Evolutionary conservation across 1,284 basidiomycete genomes (phyloP).

Genomic region (Takashimella koratensis): DNA sequence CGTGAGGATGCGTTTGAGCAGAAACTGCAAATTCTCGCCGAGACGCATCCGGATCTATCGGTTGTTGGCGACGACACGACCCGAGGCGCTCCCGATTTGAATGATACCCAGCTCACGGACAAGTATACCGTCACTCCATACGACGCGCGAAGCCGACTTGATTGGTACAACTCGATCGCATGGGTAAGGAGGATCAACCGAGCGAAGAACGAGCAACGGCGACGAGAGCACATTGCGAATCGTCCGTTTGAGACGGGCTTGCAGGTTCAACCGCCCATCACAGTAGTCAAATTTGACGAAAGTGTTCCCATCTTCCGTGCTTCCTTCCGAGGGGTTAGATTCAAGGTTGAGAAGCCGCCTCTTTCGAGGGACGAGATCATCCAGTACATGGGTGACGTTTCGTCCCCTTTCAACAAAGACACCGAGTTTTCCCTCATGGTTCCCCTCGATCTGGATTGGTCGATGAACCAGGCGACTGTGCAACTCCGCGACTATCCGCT

Average conservation of each 20-base stretch:
- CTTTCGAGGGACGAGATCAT: conserved; percentile 52
- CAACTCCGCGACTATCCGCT: conserved; percentile 70
- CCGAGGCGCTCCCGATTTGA: neutral
- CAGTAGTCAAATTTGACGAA: conserved; percentile 27
- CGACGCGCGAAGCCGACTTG: conserved; percentile 70
- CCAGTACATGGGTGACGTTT: conserved; percentile 52
- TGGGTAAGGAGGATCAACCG: conserved; percentile 63
- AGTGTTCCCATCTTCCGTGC: conserved; percentile 61
- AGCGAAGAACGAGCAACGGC: conserved; percentile 50
- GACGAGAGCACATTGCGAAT: conserved; percentile 42
- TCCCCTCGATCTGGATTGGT: conserved; percentile 74
- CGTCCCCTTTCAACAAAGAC: conserved; percentile 59
- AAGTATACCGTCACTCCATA: conserved; percentile 58
- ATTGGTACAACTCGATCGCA: conserved; percentile 69
- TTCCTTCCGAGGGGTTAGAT: conserved; percentile 58
- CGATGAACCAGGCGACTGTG: conserved; percentile 61
- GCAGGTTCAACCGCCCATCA: conserved; percentile 28
- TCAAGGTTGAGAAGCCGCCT: conserved; percentile 60
- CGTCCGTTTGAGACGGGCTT: conserved; percentile 33
- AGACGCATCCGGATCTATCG: conserved; percentile 3
- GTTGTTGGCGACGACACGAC: neutral
- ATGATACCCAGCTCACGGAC: conserved; percentile 20
- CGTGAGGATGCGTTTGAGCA: conserved; percentile 77
- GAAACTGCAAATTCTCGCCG: conserved; percentile 60
- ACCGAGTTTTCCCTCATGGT: conserved; percentile 76